These are phyloP conservation scores for Ascochyta fabae DNA, from an alignment of 2,329 filamentous ascomycete species.

Conservation along the genomic window DNA sequence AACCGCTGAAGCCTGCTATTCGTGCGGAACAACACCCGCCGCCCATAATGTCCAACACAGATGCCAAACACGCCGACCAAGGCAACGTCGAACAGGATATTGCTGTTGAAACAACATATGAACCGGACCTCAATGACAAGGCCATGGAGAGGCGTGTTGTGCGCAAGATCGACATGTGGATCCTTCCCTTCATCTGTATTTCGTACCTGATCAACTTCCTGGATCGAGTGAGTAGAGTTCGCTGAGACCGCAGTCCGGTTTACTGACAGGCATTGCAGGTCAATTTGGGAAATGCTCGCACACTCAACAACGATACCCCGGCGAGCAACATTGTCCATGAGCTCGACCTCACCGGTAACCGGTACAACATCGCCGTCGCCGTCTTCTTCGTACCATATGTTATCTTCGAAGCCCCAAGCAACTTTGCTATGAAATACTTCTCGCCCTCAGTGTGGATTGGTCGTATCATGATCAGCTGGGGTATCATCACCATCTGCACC, in stretches of 20 bases:
- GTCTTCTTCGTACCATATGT: slow-evolving; percentile 59
- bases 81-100: slow-evolving; percentile 20
- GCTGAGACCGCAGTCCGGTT: not conserved
- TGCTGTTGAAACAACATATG: slow-evolving; percentile 14
- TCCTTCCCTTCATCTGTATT: slow-evolving; percentile 30
- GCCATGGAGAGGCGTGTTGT: slow-evolving; percentile 29
- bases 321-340: slow-evolving; percentile 25
- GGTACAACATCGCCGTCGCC: slow-evolving; percentile 26
- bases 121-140: slow-evolving; percentile 28
- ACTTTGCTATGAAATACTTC: slow-evolving; percentile 52
- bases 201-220: slow-evolving; percentile 30
- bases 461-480: slow-evolving; percentile 76
- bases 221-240: slow-evolving; percentile 18
- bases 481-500: slow-evolving; percentile 70
- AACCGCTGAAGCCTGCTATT: not conserved
- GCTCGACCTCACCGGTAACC: slow-evolving; percentile 24
- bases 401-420: slow-evolving; percentile 67
- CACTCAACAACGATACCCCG: slow-evolving; percentile 28
- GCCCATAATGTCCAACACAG: slow-evolving; percentile 7
- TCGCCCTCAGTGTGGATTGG: slow-evolving; percentile 42
- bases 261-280: slow-evolving; percentile 16
- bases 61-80: slow-evolving; percentile 12
- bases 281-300: slow-evolving; percentile 31
- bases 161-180: slow-evolving; percentile 28
- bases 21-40: not conserved